phyloP scores from a whole-genome alignment of 2,329 filamentous ascomycete genomes.

The Nemania abortiva region DNA sequence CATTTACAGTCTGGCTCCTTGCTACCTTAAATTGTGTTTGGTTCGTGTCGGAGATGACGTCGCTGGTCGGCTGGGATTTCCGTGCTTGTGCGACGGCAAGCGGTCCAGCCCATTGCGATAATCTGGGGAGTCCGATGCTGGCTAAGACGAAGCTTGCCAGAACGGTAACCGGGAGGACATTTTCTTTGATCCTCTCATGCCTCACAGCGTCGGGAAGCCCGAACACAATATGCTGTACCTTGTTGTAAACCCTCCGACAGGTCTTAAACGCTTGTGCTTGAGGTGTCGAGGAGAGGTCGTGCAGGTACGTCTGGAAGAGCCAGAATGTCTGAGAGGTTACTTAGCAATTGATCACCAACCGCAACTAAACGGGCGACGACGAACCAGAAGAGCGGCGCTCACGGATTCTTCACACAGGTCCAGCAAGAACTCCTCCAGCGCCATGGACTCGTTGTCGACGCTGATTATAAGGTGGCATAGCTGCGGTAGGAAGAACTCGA shows the following conservation, averaged over 20 bases:
- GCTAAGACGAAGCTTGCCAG: slow-evolving; percentile 84
- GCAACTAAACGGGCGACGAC: slow-evolving; percentile 50
- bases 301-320: slow-evolving; percentile 89
- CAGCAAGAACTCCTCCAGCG: slow-evolving; percentile 86
- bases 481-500: slow-evolving; percentile 91
- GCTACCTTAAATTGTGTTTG: slow-evolving; percentile 61
- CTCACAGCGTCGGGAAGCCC: slow-evolving; percentile 76
- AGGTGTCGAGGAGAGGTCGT: slow-evolving; percentile 81
- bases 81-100: slow-evolving; percentile 85
- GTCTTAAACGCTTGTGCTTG: slow-evolving; percentile 84
- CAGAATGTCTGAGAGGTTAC: slow-evolving; percentile 77
- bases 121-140: slow-evolving; percentile 78
- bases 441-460: slow-evolving; percentile 92
- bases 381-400: slow-evolving; percentile 83
- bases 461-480: slow-evolving; percentile 90
- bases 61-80: slow-evolving; percentile 74
- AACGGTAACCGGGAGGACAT: slow-evolving; percentile 82
- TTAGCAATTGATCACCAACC: slow-evolving; percentile 44
- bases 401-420: slow-evolving; percentile 90
- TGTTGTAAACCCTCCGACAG: slow-evolving; percentile 86
- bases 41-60: slow-evolving; percentile 70
- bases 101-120: slow-evolving; percentile 83
- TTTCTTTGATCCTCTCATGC: slow-evolving; percentile 83
- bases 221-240: slow-evolving; percentile 89
- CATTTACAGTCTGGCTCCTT: slow-evolving; percentile 76